Conservation (phyloP, 345 rosid species). For the Eucalyptus curtisii region DNA sequence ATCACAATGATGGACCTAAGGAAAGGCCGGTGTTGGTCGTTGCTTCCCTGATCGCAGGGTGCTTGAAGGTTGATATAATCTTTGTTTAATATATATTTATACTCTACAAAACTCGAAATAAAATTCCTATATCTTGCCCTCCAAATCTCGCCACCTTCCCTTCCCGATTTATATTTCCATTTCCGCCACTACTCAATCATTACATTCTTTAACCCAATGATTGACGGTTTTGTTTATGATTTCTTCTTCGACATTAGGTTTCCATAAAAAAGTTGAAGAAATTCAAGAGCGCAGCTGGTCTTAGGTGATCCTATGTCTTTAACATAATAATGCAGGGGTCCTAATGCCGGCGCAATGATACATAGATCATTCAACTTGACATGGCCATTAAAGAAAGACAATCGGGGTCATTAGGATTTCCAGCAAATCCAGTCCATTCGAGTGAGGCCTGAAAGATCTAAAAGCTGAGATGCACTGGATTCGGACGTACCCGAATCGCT, state of each 20-base stretch:
- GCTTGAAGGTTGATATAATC: not conserved
- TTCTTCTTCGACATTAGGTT: not conserved
- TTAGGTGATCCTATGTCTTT: not conserved
- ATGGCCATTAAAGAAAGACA: not conserved
- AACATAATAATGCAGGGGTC: not conserved
- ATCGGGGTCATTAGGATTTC: too few relatives aligned
- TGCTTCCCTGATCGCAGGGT: not conserved
- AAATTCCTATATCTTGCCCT: not conserved
- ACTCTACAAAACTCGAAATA: not conserved
- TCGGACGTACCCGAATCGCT: too few relatives aligned
- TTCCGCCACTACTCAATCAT: too few relatives aligned
- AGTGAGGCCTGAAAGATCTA: too few relatives aligned
- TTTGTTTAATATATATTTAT: too few relatives aligned
- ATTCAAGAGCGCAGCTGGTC: not conserved
- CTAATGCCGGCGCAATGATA: not conserved
- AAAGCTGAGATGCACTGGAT: too few relatives aligned
- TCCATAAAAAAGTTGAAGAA: not conserved
- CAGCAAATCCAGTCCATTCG: too few relatives aligned
- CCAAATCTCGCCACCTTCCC: not conserved
- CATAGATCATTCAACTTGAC: not conserved
- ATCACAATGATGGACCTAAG: not conserved
- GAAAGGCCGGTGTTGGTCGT: not conserved
- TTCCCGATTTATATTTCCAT: not conserved
- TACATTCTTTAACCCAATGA: too few relatives aligned
- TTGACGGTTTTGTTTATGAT: not conserved